Conservation (phyloP, 169 alveolate species). For the Plasmodium relictum region DNA sequence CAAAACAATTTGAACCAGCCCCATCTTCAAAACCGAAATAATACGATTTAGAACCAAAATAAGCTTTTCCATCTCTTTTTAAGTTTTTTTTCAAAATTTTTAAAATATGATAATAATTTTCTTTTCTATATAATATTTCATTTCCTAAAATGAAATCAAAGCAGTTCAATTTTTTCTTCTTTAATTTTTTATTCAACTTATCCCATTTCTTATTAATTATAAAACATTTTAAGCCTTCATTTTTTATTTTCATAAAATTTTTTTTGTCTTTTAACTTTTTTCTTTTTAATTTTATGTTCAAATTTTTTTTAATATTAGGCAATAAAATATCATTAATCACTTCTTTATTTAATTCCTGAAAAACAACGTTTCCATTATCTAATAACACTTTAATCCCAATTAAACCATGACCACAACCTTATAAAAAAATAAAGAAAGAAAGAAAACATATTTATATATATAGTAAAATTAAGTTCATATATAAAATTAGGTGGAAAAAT, state of each 20-base stretch:
- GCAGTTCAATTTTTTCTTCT: slow-evolving; percentile 25
- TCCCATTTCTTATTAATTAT: slow-evolving; percentile 66
- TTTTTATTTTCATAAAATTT: slow-evolving; percentile 40
- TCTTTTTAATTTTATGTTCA: slow-evolving; percentile 44
- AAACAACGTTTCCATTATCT: slow-evolving; percentile 63
- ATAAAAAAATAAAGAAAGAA: background rate
- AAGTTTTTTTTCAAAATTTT: slow-evolving; percentile 29
- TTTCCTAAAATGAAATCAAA: slow-evolving; percentile 73
- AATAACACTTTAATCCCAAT: slow-evolving; percentile 42
- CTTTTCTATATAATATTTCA: slow-evolving; percentile 74
- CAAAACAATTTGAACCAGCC: slow-evolving; percentile 60
- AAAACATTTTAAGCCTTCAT: slow-evolving; percentile 13
- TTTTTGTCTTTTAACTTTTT: slow-evolving; percentile 35
- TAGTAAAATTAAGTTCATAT: background rate
- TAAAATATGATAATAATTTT: slow-evolving; percentile 60
- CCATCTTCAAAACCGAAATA: slow-evolving; percentile 77
- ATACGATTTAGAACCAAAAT: slow-evolving; percentile 69
- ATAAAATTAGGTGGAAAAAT: background rate
- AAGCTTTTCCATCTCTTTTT: slow-evolving; percentile 48
- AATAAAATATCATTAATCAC: slow-evolving; percentile 69
- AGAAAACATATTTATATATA: background rate
- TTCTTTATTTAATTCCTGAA: slow-evolving; percentile 68
- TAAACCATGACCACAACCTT: slow-evolving; percentile 71
- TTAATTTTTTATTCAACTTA: slow-evolving; percentile 40
- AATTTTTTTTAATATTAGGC: slow-evolving; percentile 60